phyloP scores from a whole-genome alignment of 805 yeast species.

The Kluyveromyces aestuarii region DNA sequence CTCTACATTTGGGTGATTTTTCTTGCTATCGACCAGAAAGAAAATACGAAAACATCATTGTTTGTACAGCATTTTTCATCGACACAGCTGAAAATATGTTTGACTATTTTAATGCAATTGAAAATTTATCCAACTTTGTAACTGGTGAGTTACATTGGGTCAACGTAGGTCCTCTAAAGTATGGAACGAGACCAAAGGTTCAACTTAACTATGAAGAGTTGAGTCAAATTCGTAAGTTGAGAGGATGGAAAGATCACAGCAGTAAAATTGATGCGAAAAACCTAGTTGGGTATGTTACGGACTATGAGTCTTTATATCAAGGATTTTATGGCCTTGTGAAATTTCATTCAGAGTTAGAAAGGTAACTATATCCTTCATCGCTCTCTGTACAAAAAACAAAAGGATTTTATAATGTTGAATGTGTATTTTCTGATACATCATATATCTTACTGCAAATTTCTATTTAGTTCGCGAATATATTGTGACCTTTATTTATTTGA shows the following conservation, averaged over 20 bases:
- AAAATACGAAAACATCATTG: conserved; percentile 39
- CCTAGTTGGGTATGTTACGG: conserved; percentile 60
- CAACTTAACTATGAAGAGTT: conserved; percentile 73
- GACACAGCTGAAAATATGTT: conserved; percentile 89
- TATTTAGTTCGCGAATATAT: conserved; percentile 20
- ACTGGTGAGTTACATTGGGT: conserved; percentile 61
- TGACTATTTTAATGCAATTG: conserved; percentile 62
- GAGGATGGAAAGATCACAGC: conserved; percentile 56
- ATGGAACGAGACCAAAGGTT: conserved; percentile 75
- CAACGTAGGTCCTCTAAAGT: conserved; percentile 86
- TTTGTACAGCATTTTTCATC: conserved; percentile 67
- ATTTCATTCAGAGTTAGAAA: conserved; percentile 16
- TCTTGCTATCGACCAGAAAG: conserved; percentile 35
- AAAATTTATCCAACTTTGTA: conserved; percentile 31
- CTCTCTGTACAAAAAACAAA: not conserved
- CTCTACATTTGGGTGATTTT: conserved; percentile 54
- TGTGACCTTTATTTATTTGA: conserved; percentile 58
- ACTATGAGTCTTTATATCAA: conserved; percentile 59
- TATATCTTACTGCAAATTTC: not conserved
- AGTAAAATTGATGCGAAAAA: conserved; percentile 22
- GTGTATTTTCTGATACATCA: not conserved
- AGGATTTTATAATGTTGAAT: not conserved
- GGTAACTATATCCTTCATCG: not conserved
- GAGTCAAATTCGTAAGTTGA: conserved; percentile 35
- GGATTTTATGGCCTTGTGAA: conserved; percentile 63